These are phyloP conservation scores for Malus fusca DNA, from an alignment of 306 rosid species.

Conservation along the genomic window DNA sequence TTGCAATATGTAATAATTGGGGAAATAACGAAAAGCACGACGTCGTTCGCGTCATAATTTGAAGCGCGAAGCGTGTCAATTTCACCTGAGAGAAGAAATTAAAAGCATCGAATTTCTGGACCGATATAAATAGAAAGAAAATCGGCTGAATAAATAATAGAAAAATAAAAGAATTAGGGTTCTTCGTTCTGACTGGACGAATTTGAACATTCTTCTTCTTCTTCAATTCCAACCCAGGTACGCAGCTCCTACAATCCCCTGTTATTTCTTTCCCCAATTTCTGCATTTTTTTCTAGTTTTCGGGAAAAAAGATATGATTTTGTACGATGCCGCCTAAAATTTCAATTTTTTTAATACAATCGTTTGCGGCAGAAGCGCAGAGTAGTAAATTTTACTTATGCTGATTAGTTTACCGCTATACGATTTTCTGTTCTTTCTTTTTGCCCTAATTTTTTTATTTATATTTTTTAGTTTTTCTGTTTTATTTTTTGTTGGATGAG, in stretches of 20 bases:
- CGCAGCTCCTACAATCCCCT: neutral
- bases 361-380: neutral
- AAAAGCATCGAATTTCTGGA: neutral
- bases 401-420: neutral
- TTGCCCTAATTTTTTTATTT: neutral
- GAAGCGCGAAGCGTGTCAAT: neutral
- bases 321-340: neutral
- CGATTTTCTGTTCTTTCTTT: neutral
- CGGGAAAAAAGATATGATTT: neutral
- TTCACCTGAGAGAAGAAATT: neutral
- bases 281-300: neutral
- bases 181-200: constrained; percentile 1
- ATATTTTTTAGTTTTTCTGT: neutral
- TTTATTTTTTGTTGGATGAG: neutral
- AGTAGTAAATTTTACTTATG: neutral
- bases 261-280: neutral
- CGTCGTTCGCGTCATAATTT: neutral
- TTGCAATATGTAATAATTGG: too few species aligned
- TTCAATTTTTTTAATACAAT: neutral
- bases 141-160: neutral
- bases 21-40: neutral
- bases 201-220: neutral
- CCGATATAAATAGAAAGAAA: neutral
- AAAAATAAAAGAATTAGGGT: constrained; percentile 29
- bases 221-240: constrained; percentile 7